Evolutionary conservation across 352 stramenopile species (phyloP).

Genomic region (Salisapilia sapeloensis): DNA sequence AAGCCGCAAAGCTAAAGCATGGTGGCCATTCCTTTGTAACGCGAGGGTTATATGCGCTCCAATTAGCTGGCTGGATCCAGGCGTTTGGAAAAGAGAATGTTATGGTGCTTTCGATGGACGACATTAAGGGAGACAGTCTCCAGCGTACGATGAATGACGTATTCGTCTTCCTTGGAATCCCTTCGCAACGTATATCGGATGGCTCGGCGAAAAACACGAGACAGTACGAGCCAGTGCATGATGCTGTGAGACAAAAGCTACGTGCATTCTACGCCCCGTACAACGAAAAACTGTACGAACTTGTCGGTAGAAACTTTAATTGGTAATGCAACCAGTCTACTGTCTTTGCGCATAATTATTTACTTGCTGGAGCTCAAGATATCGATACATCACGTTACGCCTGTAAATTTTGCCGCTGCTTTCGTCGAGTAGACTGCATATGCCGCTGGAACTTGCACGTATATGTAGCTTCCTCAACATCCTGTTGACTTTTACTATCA

Average conservation of each 20-base stretch:
- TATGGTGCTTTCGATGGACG: constrained; percentile 86
- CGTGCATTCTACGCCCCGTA: constrained; percentile 65
- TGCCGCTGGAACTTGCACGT: constrained; percentile 50
- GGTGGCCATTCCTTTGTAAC: constrained; percentile 70
- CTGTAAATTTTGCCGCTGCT: constrained; percentile 36
- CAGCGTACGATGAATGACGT: constrained; percentile 66
- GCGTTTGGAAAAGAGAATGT: constrained; percentile 83
- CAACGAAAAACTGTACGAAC: constrained; percentile 55
- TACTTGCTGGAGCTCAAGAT: constrained; percentile 1
- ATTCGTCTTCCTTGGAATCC: constrained; percentile 74
- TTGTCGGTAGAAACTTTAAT: constrained; percentile 39
- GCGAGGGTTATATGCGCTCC: constrained; percentile 89
- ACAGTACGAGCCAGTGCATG: constrained; percentile 59
- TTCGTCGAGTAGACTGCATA: constrained; percentile 43
- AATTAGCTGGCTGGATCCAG: constrained; percentile 86
- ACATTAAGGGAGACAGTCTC: constrained; percentile 84
- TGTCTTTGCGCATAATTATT: constrained; percentile 1
- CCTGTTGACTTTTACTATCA: constrained; percentile 7
- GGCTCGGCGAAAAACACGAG: constrained; percentile 75
- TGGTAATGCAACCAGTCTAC: constrained; percentile 13
- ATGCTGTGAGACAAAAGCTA: constrained; percentile 33
- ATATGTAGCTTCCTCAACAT: constrained; percentile 25
- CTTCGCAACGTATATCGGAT: constrained; percentile 66
- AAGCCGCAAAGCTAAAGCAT: constrained; percentile 25
- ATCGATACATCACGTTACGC: too few relatives aligned